Conservation (phyloP, 2,329 filamentous ascomycete genomes). For the Botrytis pseudocinerea region DNA sequence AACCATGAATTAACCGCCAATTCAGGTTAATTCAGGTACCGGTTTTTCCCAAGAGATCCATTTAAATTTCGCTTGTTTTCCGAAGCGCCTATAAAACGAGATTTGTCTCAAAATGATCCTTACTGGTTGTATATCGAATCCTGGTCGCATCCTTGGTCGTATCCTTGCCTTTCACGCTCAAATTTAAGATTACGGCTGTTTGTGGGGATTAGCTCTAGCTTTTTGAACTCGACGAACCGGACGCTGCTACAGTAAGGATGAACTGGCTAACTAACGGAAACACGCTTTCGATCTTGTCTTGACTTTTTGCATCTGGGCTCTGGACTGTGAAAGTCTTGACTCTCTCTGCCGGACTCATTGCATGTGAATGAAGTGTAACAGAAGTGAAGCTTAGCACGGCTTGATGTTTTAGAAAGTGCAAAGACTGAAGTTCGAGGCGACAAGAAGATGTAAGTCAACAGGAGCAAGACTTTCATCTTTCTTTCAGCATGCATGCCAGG, state of each 20-base stretch:
- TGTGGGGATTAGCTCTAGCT: conserved; percentile 8
- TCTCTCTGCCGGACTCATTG: not conserved
- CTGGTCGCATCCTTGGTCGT: not conserved
- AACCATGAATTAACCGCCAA: conserved; percentile 3
- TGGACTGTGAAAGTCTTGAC: not conserved
- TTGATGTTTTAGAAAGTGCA: not conserved
- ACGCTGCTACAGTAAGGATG: not conserved
- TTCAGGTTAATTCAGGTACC: not conserved
- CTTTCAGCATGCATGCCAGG: not conserved
- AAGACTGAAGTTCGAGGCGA: not conserved
- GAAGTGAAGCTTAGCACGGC: not conserved
- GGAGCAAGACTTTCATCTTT: not conserved
- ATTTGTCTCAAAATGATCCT: not conserved
- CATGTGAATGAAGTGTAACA: not conserved
- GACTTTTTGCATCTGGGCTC: not conserved
- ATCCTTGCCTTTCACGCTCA: conserved; percentile 8
- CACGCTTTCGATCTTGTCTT: not conserved
- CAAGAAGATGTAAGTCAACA: not conserved
- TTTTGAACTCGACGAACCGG: not conserved
- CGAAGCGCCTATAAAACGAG: conserved; percentile 11
- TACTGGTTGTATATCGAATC: not conserved
- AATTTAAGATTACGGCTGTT: conserved; percentile 18
- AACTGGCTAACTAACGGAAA: not conserved
- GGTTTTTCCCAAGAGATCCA: not conserved
- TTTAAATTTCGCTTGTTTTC: conserved; percentile 1